Evolutionary conservation across 2,329 filamentous ascomycete species (phyloP).

Genomic region (Microdochium bolleyi): DNA sequence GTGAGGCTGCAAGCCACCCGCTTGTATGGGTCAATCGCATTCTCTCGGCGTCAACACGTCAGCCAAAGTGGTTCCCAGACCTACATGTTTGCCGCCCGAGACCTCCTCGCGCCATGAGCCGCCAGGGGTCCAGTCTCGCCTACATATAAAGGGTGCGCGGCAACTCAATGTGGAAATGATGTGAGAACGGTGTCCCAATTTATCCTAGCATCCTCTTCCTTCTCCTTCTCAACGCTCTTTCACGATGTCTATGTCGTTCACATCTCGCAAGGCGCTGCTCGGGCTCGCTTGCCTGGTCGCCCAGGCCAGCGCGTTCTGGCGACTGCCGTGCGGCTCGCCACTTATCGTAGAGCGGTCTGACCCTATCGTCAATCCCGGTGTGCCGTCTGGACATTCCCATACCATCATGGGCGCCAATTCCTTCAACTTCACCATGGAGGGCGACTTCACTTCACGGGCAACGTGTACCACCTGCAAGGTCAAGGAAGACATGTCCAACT

Average conservation of each 20-base stretch:
- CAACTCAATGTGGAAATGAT: not conserved
- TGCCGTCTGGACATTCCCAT: constrained; percentile 48
- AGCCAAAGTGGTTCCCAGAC: not conserved
- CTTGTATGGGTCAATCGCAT: not conserved
- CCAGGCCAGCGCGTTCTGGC: not conserved
- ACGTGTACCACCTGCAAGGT: constrained; percentile 60
- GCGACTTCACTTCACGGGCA: constrained; percentile 39
- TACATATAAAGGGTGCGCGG: not conserved
- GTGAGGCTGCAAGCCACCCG: not conserved
- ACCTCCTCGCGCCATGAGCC: not conserved
- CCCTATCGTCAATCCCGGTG: constrained; percentile 49
- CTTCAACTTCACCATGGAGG: constrained; percentile 47
- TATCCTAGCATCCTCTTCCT: not conserved
- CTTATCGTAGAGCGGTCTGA: constrained; percentile 39
- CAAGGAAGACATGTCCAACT: constrained; percentile 54
- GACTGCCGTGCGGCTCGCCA: constrained; percentile 3
- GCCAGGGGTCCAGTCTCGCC: not conserved
- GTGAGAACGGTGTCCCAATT: not conserved
- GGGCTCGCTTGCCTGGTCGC: not conserved
- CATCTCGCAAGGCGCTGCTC: not conserved
- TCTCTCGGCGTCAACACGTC: not conserved
- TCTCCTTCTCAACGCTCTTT: not conserved
- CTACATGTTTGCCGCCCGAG: not conserved
- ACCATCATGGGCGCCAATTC: constrained; percentile 55
- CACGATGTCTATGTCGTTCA: not conserved